Evolutionary conservation across 106 monocot species (phyloP).

Genomic region (Acorus calamus): DNA sequence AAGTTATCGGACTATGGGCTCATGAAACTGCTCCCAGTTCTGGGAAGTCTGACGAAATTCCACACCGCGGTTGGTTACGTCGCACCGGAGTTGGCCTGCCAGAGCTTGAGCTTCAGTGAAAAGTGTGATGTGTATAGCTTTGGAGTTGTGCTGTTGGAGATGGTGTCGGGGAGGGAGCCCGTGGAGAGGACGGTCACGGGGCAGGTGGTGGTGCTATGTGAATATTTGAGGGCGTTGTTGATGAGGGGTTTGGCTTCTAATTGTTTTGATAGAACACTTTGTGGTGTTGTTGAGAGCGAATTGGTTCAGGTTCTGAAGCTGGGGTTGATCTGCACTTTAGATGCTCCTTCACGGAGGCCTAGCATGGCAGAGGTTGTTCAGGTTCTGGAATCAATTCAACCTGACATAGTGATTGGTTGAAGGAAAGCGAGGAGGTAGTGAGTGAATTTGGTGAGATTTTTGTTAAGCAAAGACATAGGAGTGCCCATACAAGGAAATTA

Average conservation of each 20-base stretch:
- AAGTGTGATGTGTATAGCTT: slow-evolving; percentile 98
- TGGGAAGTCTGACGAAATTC: slow-evolving; percentile 51
- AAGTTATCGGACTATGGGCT: slow-evolving; percentile 89
- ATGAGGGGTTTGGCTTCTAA: slow-evolving; percentile 48
- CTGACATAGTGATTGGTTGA: too few relatives aligned
- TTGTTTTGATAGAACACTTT: slow-evolving; percentile 72
- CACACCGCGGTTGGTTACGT: slow-evolving; percentile 73
- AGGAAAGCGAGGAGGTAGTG: too few relatives aligned
- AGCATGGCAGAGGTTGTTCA: slow-evolving; percentile 97
- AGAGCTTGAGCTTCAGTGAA: slow-evolving; percentile 70
- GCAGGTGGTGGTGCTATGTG: slow-evolving; percentile 56
- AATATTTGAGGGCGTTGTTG: slow-evolving; percentile 58
- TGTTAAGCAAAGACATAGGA: too few relatives aligned
- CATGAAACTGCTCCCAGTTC: slow-evolving; percentile 64
- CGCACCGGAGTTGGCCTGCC: slow-evolving; percentile 81
- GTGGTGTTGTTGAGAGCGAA: slow-evolving; percentile 54
- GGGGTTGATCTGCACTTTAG: slow-evolving; percentile 77
- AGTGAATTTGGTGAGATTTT: too few relatives aligned
- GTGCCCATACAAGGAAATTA: too few relatives aligned
- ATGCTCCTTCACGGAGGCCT: slow-evolving; percentile 52
- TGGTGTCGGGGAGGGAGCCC: slow-evolving; percentile 75
- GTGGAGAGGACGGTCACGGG: slow-evolving; percentile 51
- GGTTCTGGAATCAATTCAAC: slow-evolving; percentile 60
- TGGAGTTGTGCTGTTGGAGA: slow-evolving; percentile 78
- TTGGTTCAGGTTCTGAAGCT: slow-evolving; percentile 84